Evolutionary conservation across 768 basidiomycete species (phyloP).

Genomic region (Sistotremastrum niveocremeum): DNA sequence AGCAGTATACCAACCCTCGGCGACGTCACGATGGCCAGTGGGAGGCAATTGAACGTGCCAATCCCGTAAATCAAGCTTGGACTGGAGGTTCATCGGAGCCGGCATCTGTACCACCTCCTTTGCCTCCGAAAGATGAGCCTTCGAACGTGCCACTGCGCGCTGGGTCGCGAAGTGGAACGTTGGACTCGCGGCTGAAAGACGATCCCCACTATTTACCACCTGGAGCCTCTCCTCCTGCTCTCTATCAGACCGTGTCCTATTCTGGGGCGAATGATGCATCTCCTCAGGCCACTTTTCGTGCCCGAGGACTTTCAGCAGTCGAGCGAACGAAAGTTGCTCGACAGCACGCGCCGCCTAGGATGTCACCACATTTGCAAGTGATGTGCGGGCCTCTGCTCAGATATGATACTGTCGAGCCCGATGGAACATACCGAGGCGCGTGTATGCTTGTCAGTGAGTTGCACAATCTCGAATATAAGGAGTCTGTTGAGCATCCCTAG

Average conservation of each 20-base stretch:
- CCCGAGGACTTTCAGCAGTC: constrained; percentile 2
- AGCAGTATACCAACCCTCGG: constrained; percentile 17
- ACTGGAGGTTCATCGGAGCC: constrained; percentile 46
- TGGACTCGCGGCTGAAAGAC: constrained; percentile 14
- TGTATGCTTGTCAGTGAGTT: constrained; percentile 78
- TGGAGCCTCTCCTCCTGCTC: constrained; percentile 1
- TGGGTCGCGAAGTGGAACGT: constrained; percentile 7
- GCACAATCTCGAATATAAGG: neutral
- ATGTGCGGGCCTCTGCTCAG: constrained; percentile 87
- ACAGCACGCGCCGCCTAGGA: constrained; percentile 54
- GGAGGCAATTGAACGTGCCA: constrained; percentile 41
- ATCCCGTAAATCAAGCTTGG: constrained; percentile 30
- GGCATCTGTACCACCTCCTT: constrained; percentile 31
- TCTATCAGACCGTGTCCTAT: constrained; percentile 2
- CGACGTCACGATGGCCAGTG: constrained; percentile 37
- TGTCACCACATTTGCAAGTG: constrained; percentile 71
- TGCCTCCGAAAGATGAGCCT: constrained; percentile 33
- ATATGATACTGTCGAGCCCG: constrained; percentile 76
- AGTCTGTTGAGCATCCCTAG: constrained; percentile 20
- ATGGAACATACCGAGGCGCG: constrained; percentile 76
- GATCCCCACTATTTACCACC: constrained; percentile 15
- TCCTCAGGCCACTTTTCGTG: neutral
- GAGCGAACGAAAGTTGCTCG: constrained; percentile 42
- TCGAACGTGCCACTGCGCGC: neutral
- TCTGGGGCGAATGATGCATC: neutral